Percentiles rank a stretch among this genome's conserved stretches.
Conservation (phyloP, 768 basidiomycete genomes). For the Tricholoma terreum region DNA sequence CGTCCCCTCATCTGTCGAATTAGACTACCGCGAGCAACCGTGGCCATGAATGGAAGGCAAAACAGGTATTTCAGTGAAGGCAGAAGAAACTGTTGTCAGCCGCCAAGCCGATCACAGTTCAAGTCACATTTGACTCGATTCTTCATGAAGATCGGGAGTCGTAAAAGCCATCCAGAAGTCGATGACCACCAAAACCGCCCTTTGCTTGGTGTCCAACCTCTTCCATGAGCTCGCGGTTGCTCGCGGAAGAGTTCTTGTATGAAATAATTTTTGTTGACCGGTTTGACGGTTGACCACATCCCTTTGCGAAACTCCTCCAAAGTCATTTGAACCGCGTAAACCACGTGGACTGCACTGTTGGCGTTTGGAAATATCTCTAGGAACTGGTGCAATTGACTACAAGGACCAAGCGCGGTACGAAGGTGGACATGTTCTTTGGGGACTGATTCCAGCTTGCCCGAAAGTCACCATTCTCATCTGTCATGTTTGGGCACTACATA, state of each 20-base stretch:
- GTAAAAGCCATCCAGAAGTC: background rate
- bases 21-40: too few species aligned
- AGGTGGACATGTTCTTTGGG: background rate
- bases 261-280: constrained; percentile 4
- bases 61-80: too few species aligned
- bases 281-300: constrained; percentile 1
- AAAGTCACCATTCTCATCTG: background rate
- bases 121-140: constrained; percentile 1
- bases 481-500: background rate
- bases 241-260: constrained; percentile 3
- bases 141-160: background rate
- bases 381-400: background rate
- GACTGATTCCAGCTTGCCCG: background rate
- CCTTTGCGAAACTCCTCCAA: background rate
- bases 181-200: constrained; percentile 1
- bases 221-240: constrained; percentile 4
- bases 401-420: constrained; percentile 1
- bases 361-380: background rate
- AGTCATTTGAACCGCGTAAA: background rate
- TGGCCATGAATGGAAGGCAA: too few species aligned
- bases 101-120: too few species aligned
- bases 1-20: too few species aligned
- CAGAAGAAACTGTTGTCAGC: too few species aligned
- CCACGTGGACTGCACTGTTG: background rate
- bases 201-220: constrained; percentile 1